phyloP scores from a whole-genome alignment of 2,329 filamentous ascomycete genomes.

The Tolypocladium inflatum region DNA sequence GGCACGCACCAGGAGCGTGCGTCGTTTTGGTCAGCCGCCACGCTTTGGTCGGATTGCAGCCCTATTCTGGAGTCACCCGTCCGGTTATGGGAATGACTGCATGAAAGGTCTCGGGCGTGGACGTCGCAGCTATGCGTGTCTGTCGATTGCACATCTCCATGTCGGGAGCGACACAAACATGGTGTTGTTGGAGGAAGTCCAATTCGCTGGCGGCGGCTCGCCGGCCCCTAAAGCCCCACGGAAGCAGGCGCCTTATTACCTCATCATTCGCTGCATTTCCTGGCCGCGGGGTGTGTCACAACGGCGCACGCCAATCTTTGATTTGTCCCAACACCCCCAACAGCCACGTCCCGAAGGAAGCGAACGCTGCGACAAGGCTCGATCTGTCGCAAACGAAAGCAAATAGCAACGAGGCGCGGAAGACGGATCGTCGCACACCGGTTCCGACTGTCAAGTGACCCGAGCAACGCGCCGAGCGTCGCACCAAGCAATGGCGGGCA shows the following conservation, averaged over 20 bases:
- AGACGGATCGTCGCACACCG: not conserved
- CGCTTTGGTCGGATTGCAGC: not conserved
- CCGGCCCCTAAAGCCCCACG: not conserved
- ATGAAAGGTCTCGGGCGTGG: not conserved
- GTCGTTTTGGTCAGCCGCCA: not conserved
- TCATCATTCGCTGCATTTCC: not conserved
- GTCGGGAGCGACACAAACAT: not conserved
- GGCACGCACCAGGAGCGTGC: not conserved
- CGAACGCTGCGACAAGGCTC: not conserved
- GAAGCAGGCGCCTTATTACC: not conserved
- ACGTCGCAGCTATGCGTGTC: not conserved
- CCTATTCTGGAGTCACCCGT: not conserved
- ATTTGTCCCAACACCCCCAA: not conserved
- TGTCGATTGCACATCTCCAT: not conserved
- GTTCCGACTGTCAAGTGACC: not conserved
- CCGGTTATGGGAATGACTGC: not conserved
- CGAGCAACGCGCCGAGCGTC: not conserved
- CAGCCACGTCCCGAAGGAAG: not conserved
- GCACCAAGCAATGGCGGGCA: conserved; percentile 50
- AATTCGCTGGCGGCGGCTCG: not conserved
- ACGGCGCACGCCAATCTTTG: not conserved
- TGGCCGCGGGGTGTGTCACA: not conserved
- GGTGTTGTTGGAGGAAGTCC: not conserved
- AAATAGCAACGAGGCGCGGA: not conserved
- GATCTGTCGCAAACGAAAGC: not conserved